These are phyloP conservation scores for Avena insularis DNA, from an alignment of 176 grass and related monocot genomes.

Conservation along the genomic window DNA sequence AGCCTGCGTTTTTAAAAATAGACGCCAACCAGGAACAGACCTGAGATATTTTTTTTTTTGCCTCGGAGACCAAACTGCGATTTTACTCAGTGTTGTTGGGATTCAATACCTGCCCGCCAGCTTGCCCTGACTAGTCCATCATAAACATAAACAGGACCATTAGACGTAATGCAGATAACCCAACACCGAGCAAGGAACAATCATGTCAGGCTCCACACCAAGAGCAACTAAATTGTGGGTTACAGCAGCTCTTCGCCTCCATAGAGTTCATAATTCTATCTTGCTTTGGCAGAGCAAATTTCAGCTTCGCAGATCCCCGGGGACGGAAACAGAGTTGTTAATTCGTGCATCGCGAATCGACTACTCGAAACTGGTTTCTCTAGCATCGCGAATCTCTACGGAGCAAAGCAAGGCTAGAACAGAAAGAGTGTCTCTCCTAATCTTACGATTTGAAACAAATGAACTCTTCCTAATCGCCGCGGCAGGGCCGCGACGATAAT, in stretches of 20 bases:
- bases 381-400: neutral
- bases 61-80: neutral
- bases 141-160: neutral
- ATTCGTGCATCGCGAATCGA: too few species aligned
- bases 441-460: too few species aligned
- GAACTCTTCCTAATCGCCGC: neutral
- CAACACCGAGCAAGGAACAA: too few species aligned
- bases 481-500: slow-evolving; percentile 35
- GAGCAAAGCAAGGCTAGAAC: neutral
- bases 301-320: too few species aligned
- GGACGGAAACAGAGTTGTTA: too few species aligned
- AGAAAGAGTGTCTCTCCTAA: neutral
- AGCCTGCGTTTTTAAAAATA: neutral
- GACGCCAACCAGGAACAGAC: neutral
- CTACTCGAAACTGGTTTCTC: neutral
- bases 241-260: too few species aligned
- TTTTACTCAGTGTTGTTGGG: neutral
- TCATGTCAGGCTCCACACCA: too few species aligned
- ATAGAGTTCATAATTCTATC: too few species aligned
- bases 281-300: too few species aligned
- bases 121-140: neutral
- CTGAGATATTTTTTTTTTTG: too few species aligned
- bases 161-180: too few species aligned
- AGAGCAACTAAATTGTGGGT: too few species aligned
- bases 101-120: neutral